Evolutionary conservation across 2,329 filamentous ascomycete genomes (phyloP).

Genomic region (Colletotrichum coccodes): DNA sequence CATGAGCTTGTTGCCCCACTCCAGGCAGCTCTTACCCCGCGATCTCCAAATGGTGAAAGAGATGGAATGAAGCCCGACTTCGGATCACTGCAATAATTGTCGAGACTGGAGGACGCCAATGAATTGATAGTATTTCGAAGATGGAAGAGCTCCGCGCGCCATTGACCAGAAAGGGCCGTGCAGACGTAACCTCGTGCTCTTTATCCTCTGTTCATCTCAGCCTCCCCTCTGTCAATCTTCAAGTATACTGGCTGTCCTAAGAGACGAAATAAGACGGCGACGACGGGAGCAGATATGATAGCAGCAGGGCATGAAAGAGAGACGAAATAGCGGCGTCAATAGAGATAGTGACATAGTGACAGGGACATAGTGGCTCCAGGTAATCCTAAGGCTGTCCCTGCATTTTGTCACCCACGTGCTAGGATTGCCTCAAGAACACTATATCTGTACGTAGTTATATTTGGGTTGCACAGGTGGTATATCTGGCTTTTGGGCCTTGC

Average conservation of each 20-base stretch:
- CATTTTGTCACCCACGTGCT: neutral
- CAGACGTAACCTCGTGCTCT: no score
- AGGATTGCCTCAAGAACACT: neutral
- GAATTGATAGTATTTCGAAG: neutral
- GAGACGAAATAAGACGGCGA: neutral
- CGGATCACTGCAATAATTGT: neutral
- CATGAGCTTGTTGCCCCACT: slow-evolving; percentile 22
- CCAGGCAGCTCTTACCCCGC: slow-evolving; percentile 26
- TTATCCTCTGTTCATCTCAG: no score
- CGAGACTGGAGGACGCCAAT: neutral
- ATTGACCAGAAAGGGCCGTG: neutral
- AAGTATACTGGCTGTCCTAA: neutral
- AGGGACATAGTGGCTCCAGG: neutral
- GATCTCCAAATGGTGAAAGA: slow-evolving; percentile 15
- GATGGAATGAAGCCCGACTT: neutral
- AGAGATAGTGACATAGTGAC: neutral
- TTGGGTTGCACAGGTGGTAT: neutral
- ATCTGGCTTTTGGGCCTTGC: neutral
- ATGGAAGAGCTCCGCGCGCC: neutral
- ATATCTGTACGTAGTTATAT: neutral
- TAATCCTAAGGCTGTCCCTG: neutral
- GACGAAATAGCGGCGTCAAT: neutral
- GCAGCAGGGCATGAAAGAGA: neutral
- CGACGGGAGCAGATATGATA: neutral
- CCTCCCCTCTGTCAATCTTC: neutral